Evolutionary conservation across 495 filamentous ascomycete species (phyloP), one percentile per base, ranked within the genome.

Genomic region (Talaromyces proteolyticus): DNA sequence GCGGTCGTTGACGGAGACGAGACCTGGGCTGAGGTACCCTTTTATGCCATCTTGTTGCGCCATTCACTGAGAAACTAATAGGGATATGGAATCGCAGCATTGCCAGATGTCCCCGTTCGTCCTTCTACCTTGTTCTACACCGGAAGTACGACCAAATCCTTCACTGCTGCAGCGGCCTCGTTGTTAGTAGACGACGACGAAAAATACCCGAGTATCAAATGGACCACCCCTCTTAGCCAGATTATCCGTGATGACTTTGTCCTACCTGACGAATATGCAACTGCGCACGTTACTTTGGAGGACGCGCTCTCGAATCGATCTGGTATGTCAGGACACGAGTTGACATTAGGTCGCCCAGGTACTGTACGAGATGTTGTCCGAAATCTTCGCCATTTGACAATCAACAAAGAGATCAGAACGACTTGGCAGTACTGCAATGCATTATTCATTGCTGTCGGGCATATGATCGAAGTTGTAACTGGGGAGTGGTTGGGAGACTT

Each of bases 111-210:
- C n/a, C n/a, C n/a, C n/a, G n/a, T n/a, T n/a, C n/a, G n/a, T n/a
- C n/a, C n/a, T n/a, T n/a, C n/a, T n/a, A 67, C 70, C n/a, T 58
- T 71, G 19, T 70, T 69, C 59, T 69, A 65, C 34, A 60, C 57
- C 7, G 47, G 64, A 47, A 76, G 73, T 51, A 81, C 77, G 8
- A 81, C 75, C 37, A 80, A 82, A 55, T 69, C 76, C 7, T 80
- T 78, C 63, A 74, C 71, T 10, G 73, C 74, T 2, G 74, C 78
- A 7, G 57, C 62, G 21, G 47, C 74, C 1, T 68, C 72, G 6
- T 56, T 72, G 1, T 59, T 79, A 1, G 67, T 81, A 41, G 65
- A 69, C 7, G 63, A 71, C 23, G 43, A 49, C 26, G 51, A 59
- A 11, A 53, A 52, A 11, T 54, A 53, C 19, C 59, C 64, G 20